phyloP scores from a whole-genome alignment of 305 asterid species.

The Withania somnifera region DNA sequence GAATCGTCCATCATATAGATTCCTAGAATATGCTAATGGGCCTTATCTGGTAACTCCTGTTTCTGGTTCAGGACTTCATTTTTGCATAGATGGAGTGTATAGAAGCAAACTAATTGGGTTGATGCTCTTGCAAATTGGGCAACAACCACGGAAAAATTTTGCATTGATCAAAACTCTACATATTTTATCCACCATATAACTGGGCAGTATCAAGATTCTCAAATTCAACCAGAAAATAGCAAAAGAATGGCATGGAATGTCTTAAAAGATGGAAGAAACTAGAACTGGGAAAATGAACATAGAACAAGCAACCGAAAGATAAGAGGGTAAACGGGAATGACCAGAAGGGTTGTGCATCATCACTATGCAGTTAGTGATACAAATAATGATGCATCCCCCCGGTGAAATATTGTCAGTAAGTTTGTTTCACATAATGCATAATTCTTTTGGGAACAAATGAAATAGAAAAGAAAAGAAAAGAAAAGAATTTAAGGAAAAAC shows the following conservation, averaged over 20 bases:
- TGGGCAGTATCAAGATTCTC: not conserved
- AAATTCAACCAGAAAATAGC: not conserved
- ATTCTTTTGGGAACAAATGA: not conserved
- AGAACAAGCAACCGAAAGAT: not conserved
- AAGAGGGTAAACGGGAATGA: not conserved
- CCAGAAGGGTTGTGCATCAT: not conserved
- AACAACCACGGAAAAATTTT: not conserved
- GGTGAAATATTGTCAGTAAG: not conserved
- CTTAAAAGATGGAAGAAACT: not conserved
- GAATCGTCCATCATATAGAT: too few species aligned
- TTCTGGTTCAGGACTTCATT: not conserved
- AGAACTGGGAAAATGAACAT: not conserved
- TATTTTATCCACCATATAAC: not conserved
- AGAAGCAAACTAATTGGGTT: not conserved
- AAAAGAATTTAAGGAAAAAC: not conserved
- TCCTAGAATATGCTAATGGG: not conserved
- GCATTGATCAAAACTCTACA: not conserved
- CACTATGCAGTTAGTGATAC: not conserved
- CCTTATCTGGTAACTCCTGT: not conserved
- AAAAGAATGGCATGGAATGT: not conserved
- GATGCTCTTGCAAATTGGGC: not conserved
- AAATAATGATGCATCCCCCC: not conserved
- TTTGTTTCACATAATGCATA: not conserved
- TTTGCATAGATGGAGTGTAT: not conserved
- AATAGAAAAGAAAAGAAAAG: not conserved